phyloP scores from a whole-genome alignment of 2,329 filamentous ascomycete genomes.

The Beauveria caledonica region DNA sequence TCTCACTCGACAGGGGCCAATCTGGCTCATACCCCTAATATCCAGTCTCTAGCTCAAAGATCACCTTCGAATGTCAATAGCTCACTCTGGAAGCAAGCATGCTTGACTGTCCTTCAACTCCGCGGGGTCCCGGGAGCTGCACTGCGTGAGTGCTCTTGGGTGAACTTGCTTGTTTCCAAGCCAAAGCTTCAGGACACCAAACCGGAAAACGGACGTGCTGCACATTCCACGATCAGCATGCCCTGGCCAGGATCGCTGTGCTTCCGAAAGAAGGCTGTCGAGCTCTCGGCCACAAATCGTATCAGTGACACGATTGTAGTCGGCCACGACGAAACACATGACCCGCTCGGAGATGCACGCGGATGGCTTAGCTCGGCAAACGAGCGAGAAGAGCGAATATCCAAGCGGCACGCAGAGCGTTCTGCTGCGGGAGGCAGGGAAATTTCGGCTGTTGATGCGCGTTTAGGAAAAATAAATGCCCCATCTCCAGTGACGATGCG shows the following conservation, averaged over 20 bases:
- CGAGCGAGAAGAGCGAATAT: constrained; percentile 39
- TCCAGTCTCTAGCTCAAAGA: constrained; percentile 37
- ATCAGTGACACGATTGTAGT: constrained; percentile 31
- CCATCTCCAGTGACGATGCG: constrained; percentile 45
- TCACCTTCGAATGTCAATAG: constrained; percentile 33
- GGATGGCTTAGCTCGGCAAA: constrained; percentile 37
- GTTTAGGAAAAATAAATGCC: constrained; percentile 35
- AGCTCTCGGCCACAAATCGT: constrained; percentile 30
- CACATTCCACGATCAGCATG: constrained; percentile 31
- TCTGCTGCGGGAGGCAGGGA: constrained; percentile 35
- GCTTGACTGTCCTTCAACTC: constrained; percentile 41
- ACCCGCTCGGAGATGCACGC: constrained; percentile 40
- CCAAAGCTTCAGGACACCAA: constrained; percentile 35
- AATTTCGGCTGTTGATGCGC: constrained; percentile 33
- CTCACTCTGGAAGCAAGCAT: constrained; percentile 41
- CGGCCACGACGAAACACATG: constrained; percentile 35
- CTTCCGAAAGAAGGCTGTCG: constrained; percentile 40
- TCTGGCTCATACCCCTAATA: constrained; percentile 44
- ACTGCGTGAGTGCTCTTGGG: constrained; percentile 39
- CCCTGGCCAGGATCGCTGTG: constrained; percentile 48
- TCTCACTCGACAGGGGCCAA: constrained; percentile 25
- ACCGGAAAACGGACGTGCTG: constrained; percentile 32
- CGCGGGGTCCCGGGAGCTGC: constrained; percentile 38
- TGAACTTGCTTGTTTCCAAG: constrained; percentile 41
- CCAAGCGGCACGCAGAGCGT: constrained; percentile 43